Conservation (phyloP, 1,139 yeast species). For the Saccharomyces hybrid region DNA sequence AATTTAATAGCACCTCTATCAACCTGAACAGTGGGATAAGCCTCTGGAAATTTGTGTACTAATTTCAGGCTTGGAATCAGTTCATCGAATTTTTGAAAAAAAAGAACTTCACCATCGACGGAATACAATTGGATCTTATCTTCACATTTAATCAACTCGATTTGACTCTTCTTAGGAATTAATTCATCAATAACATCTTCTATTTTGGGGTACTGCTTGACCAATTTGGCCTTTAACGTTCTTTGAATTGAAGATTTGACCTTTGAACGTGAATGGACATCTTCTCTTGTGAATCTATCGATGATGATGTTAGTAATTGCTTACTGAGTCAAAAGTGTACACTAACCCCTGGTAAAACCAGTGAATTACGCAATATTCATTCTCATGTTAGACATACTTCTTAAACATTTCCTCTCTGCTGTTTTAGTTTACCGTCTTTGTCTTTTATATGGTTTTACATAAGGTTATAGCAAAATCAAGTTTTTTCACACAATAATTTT, state of each 20-base stretch:
- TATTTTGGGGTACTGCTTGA: constrained; percentile 60
- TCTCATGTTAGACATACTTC: background rate
- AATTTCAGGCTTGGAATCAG: constrained; percentile 67
- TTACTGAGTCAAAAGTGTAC: background rate
- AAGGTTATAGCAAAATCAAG: background rate
- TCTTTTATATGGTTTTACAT: background rate
- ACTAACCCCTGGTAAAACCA: background rate
- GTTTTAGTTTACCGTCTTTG: background rate
- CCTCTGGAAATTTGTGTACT: constrained; percentile 74
- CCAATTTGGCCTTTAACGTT: constrained; percentile 65
- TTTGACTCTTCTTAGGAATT: constrained; percentile 87
- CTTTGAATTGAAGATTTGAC: constrained; percentile 90
- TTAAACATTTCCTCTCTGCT: background rate
- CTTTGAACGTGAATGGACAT: constrained; percentile 82
- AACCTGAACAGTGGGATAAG: constrained; percentile 81
- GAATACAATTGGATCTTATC: constrained; percentile 77
- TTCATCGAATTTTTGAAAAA: constrained; percentile 81
- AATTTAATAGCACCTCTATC: constrained; percentile 96
- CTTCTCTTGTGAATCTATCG: constrained; percentile 71
- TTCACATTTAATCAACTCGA: constrained; percentile 76
- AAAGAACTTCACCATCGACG: constrained; percentile 63
- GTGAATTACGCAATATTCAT: background rate
- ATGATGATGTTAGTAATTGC: background rate
- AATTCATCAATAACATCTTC: constrained; percentile 72
- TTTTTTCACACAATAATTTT: background rate